Evolutionary conservation across 148 eudicot genomes (phyloP).

Genomic region (Silene conica): DNA sequence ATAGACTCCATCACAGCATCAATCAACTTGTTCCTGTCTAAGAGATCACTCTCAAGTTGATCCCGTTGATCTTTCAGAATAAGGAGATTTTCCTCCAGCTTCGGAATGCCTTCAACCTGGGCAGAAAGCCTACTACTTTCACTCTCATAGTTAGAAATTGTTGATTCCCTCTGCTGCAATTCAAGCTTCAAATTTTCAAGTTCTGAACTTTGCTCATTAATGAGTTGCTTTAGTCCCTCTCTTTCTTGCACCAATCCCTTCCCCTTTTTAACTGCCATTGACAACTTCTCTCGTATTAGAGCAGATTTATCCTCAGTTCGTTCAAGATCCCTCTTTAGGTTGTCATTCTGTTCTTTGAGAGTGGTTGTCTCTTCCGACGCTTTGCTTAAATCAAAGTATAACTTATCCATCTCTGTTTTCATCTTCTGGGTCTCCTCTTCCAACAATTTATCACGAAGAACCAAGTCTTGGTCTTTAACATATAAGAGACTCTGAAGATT

Average conservation of each 20-base stretch:
- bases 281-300: constrained; percentile 72
- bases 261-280: constrained; percentile 97
- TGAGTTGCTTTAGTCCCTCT: constrained; percentile 65
- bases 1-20: constrained; percentile 52
- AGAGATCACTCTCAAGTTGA: constrained; percentile 64
- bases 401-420: constrained; percentile 39
- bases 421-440: constrained; percentile 47
- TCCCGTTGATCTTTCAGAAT: constrained; percentile 44
- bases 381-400: constrained; percentile 38
- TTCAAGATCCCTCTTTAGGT: constrained; percentile 55
- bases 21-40: constrained; percentile 54
- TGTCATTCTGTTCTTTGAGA: constrained; percentile 55
- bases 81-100: constrained; percentile 59
- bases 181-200: constrained; percentile 62
- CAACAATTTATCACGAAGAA: constrained; percentile 44
- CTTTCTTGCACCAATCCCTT: constrained; percentile 95
- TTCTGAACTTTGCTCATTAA: constrained; percentile 72
- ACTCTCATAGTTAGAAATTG: constrained; percentile 39
- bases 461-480: constrained; percentile 51
- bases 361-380: constrained; percentile 47
- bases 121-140: constrained; percentile 48
- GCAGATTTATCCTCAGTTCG: constrained; percentile 75
- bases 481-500: constrained; percentile 57
- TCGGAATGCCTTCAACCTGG: constrained; percentile 50
- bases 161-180: constrained; percentile 45